Evolutionary conservation across 148 eudicot genomes (phyloP), one percentile per base, ranked within the genome.

Genomic region (Chenopodium formosanum): DNA sequence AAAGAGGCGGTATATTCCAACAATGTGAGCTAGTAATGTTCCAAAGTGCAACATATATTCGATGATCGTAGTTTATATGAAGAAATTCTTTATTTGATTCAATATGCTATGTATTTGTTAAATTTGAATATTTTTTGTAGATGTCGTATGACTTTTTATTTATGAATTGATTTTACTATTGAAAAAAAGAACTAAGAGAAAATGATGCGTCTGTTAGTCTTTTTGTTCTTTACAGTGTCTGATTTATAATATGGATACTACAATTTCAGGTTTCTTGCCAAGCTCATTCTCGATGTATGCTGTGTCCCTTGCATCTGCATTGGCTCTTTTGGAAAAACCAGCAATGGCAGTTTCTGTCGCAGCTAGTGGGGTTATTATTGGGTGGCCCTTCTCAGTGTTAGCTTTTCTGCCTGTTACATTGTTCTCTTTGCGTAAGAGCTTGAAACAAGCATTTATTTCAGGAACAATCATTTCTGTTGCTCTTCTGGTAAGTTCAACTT

Each of bases 271-370:
- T 87, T 91, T 94, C 75, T 86, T 96, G 87, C 99, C 99, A 27
- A 96, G 99, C 87, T 92, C 99, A 68, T 96, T 96, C 88, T 90
- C 99, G 50, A 96, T 94, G 99, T 94, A 96, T 89, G 93, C 91
- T 56, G 92, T 96, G 81, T 96, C 99, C 78, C 97, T 96, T 60
- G 88, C 99, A 3, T 94, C 98, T 50, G 99, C 98, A 23, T 78
- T 96, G 77, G 89, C 86, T 88, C 99, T 96, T 52, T 86, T 92
- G 56, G 97, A 88, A 77, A 96, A 82, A 82, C 94, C 87, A 65
- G 95, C 92, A 75, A 80, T 88, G 86, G 95, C 95, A 65, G 93
- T 96, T 83, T 89, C 92, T 34, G 87, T 86, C 86, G 93, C 99
- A 63, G 97, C 95, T 53, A 81, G 89, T 67, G 99, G 98, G 70